Percentiles rank a stretch among this genome's conserved stretches.
Conservation (phyloP, 2,329 filamentous ascomycete genomes). For the Cordyceps cicadae region DNA sequence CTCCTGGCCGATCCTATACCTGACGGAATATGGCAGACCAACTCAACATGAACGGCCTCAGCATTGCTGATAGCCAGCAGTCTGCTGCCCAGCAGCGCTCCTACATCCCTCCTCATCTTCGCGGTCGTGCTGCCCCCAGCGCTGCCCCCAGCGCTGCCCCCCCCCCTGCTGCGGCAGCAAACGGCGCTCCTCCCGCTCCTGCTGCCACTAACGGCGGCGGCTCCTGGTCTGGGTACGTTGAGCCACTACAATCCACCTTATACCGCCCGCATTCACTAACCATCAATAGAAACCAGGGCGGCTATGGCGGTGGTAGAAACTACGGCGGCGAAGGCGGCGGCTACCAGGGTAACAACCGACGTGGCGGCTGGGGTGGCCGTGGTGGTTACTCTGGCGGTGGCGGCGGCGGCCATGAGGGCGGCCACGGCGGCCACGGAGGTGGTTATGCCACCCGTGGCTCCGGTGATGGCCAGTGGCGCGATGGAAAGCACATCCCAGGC, state of each 20-base stretch:
- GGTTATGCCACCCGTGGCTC: slow-evolving; percentile 62
- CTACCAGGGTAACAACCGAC: slow-evolving; percentile 23
- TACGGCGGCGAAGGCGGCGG: slow-evolving; percentile 26
- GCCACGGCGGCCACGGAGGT: slow-evolving; percentile 36
- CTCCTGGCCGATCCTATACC: slow-evolving; percentile 17
- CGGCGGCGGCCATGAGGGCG: slow-evolving; percentile 29
- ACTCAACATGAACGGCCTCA: slow-evolving; percentile 73
- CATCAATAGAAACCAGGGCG: slow-evolving; percentile 14
- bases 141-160: background rate
- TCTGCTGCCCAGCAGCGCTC: slow-evolving; percentile 42
- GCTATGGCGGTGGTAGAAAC: slow-evolving; percentile 26
- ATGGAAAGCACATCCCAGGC: slow-evolving; percentile 92
- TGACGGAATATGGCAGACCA: slow-evolving; percentile 73
- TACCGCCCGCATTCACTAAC: slow-evolving; percentile 15
- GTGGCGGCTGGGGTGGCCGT: slow-evolving; percentile 27
- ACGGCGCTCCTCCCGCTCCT: slow-evolving; percentile 16
- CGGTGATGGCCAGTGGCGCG: slow-evolving; percentile 92
- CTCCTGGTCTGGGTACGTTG: slow-evolving; percentile 45
- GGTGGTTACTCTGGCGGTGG: slow-evolving; percentile 27
- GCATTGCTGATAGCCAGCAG: slow-evolving; percentile 40
- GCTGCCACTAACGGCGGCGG: slow-evolving; percentile 42
- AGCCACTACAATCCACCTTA: background rate
- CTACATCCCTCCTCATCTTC: slow-evolving; percentile 82
- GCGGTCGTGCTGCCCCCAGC: slow-evolving; percentile 40
- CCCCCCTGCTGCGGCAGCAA: slow-evolving; percentile 15